These are phyloP conservation scores for Silybum marianum DNA, from an alignment of 129 eudicot genomes.

Conservation along the genomic window DNA sequence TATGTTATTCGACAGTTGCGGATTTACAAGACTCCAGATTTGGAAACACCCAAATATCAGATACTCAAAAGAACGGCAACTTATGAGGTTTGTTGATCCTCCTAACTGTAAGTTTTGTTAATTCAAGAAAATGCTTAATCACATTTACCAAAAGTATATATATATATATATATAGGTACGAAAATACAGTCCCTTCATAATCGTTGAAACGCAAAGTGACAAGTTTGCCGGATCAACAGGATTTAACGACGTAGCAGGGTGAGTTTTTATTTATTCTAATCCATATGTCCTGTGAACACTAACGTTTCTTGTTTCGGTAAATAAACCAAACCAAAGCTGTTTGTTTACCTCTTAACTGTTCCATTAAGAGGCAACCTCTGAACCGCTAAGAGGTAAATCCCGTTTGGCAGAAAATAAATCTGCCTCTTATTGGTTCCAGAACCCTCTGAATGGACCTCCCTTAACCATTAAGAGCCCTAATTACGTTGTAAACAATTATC, in stretches of 20 bases:
- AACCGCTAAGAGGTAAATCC: too few relatives aligned
- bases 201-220: conserved; percentile 80
- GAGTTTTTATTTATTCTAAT: conserved; percentile 24
- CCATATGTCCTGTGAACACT: neutral
- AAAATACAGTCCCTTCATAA: conserved; percentile 69
- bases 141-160: conserved; percentile 1
- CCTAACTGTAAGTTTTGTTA: neutral
- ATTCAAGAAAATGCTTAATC: conserved; percentile 10
- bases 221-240: conserved; percentile 76
- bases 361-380: too few relatives aligned
- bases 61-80: conserved; percentile 78
- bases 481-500: too few relatives aligned
- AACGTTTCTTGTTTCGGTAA: neutral
- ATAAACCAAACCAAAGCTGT: too few relatives aligned
- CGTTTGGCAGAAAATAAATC: too few relatives aligned
- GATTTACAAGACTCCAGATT: conserved; percentile 87
- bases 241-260: conserved; percentile 84
- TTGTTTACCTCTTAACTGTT: neutral
- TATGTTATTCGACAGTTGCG: conserved; percentile 53
- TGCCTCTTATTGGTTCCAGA: too few relatives aligned
- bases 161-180: conserved; percentile 53
- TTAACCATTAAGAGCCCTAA: too few relatives aligned
- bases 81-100: conserved; percentile 66
- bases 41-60: conserved; percentile 87
- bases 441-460: too few relatives aligned